These are phyloP conservation scores for Lipomyces chichibuensis DNA, from an alignment of 805 yeast species.

Conservation along the genomic window DNA sequence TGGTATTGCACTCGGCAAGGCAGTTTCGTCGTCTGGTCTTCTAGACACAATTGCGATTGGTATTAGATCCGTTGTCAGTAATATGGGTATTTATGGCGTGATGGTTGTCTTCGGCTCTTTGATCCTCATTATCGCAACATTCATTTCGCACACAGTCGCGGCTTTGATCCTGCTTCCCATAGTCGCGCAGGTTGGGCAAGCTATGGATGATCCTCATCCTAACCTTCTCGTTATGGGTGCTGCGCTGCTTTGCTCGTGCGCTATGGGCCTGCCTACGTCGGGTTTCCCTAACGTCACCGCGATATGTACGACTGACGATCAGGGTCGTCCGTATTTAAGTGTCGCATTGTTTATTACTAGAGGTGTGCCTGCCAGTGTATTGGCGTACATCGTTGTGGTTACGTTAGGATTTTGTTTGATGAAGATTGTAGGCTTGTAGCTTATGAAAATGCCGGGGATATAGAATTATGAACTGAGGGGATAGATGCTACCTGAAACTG, in stretches of 20 bases:
- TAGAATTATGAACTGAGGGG: not conserved
- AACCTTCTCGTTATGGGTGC: slow-evolving; percentile 69
- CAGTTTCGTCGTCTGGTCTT: slow-evolving; percentile 89
- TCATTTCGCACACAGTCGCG: slow-evolving; percentile 96
- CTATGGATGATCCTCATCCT: slow-evolving; percentile 69
- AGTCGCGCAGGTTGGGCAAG: slow-evolving; percentile 84
- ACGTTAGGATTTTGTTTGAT: slow-evolving; percentile 79
- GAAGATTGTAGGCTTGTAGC: slow-evolving; percentile 57
- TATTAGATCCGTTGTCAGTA: slow-evolving; percentile 68
- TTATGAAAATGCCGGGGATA: not conserved
- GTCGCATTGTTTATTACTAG: slow-evolving; percentile 84
- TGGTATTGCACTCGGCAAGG: slow-evolving; percentile 92
- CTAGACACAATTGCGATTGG: slow-evolving; percentile 72
- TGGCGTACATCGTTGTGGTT: slow-evolving; percentile 71
- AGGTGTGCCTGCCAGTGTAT: slow-evolving; percentile 85
- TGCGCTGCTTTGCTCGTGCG: slow-evolving; percentile 79
- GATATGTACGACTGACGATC: slow-evolving; percentile 87
- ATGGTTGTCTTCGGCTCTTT: slow-evolving; percentile 78
- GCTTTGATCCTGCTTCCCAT: slow-evolving; percentile 91
- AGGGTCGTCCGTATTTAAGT: slow-evolving; percentile 86
- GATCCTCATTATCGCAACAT: slow-evolving; percentile 84
- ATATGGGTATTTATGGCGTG: slow-evolving; percentile 71
- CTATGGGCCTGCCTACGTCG: slow-evolving; percentile 97
- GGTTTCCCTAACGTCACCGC: slow-evolving; percentile 99
- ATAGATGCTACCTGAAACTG: not conserved